phyloP scores from a whole-genome alignment of 1,139 yeast genomes.

The Geotrichum australiense region DNA sequence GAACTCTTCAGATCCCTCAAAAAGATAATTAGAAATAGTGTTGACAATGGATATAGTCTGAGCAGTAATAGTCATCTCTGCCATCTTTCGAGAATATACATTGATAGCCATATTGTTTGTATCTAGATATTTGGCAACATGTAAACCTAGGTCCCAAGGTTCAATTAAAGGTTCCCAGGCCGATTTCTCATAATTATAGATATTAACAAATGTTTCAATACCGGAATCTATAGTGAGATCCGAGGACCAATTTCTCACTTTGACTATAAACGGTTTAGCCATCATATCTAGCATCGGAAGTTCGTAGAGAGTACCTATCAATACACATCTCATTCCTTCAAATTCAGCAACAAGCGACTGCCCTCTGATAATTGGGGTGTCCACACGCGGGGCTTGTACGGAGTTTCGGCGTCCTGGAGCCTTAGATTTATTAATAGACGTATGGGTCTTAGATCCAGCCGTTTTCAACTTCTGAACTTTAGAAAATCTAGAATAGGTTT shows the following conservation, averaged over 20 bases:
- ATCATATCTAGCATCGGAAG: conserved; percentile 82
- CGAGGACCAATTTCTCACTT: conserved; percentile 85
- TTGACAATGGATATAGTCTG: conserved; percentile 44
- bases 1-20: conserved; percentile 52
- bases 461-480: conserved; percentile 13
- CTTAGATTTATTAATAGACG: neutral
- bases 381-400: neutral
- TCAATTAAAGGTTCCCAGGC: conserved; percentile 96
- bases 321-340: conserved; percentile 78
- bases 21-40: conserved; percentile 55
- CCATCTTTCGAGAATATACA: conserved; percentile 62
- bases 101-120: conserved; percentile 49
- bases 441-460: conserved; percentile 1
- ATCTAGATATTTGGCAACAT: conserved; percentile 46
- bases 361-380: conserved; percentile 41
- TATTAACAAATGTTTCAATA: conserved; percentile 64
- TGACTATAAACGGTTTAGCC: conserved; percentile 63
- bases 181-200: conserved; percentile 85
- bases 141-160: conserved; percentile 76
- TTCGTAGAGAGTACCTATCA: conserved; percentile 92
- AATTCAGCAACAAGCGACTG: conserved; percentile 66
- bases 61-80: conserved; percentile 77
- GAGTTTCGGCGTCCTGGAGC: neutral
- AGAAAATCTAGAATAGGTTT: conserved; percentile 25
- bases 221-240: conserved; percentile 59